Conservation (phyloP, 192 early-diverging fungal genomes). For the Jimgerdemannia lactiflua region DNA sequence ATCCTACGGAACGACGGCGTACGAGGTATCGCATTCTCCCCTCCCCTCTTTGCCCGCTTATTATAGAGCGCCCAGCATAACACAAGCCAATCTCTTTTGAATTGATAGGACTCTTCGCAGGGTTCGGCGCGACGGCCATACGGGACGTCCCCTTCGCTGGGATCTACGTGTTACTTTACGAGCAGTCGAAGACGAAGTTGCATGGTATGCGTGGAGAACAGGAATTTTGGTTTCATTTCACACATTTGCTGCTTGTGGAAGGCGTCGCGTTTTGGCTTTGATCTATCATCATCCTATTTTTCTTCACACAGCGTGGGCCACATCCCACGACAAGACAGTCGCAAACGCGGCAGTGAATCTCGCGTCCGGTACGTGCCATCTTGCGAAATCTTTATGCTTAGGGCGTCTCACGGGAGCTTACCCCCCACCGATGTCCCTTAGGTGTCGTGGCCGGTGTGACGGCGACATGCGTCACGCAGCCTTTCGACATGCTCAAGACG, state of each 20-base stretch:
- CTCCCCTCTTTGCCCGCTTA: not conserved
- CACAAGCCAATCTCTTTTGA: not conserved
- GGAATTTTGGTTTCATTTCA: too few species aligned
- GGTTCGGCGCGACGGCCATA: conserved; percentile 83
- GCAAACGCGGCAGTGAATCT: conserved; percentile 35
- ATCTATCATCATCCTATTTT: not conserved
- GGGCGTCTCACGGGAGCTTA: too few species aligned
- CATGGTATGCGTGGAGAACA: conserved; percentile 24
- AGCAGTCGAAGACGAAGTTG: conserved; percentile 61
- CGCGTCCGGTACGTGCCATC: conserved; percentile 19
- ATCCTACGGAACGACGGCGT: conserved; percentile 72
- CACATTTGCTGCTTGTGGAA: too few species aligned
- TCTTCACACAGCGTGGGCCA: conserved; percentile 1
- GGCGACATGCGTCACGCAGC: conserved; percentile 83
- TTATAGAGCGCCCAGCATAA: not conserved
- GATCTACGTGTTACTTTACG: conserved; percentile 87
- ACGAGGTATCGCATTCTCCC: conserved; percentile 35
- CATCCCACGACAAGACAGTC: conserved; percentile 12
- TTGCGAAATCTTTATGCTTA: not conserved
- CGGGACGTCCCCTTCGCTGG: conserved; percentile 92
- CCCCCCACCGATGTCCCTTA: not conserved
- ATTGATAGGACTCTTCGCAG: conserved; percentile 72
- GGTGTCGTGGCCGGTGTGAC: conserved; percentile 66
- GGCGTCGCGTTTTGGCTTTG: too few species aligned
- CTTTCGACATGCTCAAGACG: conserved; percentile 94